Percentiles rank a stretch among this genome's conserved stretches.
These are phyloP conservation scores for Physaria fendleri DNA, from an alignment of 345 rosid species.

Conservation along the genomic window DNA sequence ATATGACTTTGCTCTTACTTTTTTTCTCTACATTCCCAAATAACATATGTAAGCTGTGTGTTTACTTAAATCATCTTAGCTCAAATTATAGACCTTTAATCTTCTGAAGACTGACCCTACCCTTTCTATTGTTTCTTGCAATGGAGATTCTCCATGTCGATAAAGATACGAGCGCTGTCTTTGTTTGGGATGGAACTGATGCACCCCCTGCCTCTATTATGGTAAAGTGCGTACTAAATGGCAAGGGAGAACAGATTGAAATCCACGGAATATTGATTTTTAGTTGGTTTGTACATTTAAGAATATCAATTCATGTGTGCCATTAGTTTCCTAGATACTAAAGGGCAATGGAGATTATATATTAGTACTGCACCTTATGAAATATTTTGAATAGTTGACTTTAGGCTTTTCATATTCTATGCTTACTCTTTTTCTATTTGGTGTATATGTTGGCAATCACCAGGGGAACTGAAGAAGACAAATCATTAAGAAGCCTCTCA, in stretches of 20 bases:
- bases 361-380: background rate
- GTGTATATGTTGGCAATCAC: background rate
- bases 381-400: background rate
- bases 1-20: background rate
- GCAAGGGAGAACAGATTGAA: background rate
- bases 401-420: background rate
- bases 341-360: background rate
- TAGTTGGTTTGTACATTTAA: background rate
- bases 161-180: conserved; percentile 34
- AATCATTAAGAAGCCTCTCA: conserved; percentile 2
- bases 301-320: background rate
- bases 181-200: conserved; percentile 92
- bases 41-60: background rate
- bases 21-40: background rate
- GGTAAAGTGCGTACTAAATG: conserved; percentile 39
- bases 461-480: conserved; percentile 11
- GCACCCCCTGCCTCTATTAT: conserved; percentile 41
- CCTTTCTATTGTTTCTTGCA: conserved; percentile 9
- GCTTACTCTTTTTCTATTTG: conserved; percentile 1
- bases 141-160: conserved; percentile 54
- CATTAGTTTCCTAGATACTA: background rate
- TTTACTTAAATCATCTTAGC: background rate
- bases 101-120: background rate
- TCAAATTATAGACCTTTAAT: background rate
- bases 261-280: background rate